These are phyloP conservation scores for Casuarina equisetifolia DNA, from an alignment of 306 rosid species.

Conservation along the genomic window DNA sequence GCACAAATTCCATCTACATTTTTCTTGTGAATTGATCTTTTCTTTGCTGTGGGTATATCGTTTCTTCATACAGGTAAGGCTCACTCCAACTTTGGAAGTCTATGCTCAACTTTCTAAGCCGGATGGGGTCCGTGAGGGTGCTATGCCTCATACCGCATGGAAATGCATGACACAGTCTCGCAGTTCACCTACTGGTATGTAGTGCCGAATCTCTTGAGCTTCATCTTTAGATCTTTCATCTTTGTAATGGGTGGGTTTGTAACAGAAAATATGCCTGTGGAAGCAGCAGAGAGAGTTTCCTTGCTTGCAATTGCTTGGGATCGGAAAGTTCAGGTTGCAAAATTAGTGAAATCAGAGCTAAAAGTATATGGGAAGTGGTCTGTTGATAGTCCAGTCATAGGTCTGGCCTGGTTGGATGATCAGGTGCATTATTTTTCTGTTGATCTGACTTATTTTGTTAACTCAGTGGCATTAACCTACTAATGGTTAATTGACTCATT, in stretches of 20 bases:
- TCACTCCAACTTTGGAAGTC: slow-evolving; percentile 69
- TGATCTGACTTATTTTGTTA: slow-evolving; percentile 18
- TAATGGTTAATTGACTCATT: slow-evolving; percentile 17
- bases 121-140: slow-evolving; percentile 89
- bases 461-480: slow-evolving; percentile 13
- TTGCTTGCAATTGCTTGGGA: slow-evolving; percentile 99
- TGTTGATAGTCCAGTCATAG: slow-evolving; percentile 85
- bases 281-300: slow-evolving; percentile 71
- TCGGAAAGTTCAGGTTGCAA: slow-evolving; percentile 90
- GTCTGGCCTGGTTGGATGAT: slow-evolving; percentile 96
- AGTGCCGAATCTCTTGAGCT: slow-evolving; percentile 28
- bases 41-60: slow-evolving; percentile 21
- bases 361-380: slow-evolving; percentile 83
- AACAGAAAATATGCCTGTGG: slow-evolving; percentile 56
- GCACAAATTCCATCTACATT: slow-evolving; percentile 37
- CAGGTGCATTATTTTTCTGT: slow-evolving; percentile 45
- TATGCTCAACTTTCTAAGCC: slow-evolving; percentile 83
- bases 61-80: slow-evolving; percentile 62
- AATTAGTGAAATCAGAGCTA: slow-evolving; percentile 76
- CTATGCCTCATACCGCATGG: slow-evolving; percentile 98
- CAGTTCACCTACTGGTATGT: slow-evolving; percentile 49
- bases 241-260: slow-evolving; percentile 34
- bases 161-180: slow-evolving; percentile 59
- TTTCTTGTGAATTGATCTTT: slow-evolving; percentile 32
- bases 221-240: slow-evolving; percentile 25